phyloP scores from a whole-genome alignment of 169 alveolate genomes.

The Eimeria nieschulzi region DNA sequence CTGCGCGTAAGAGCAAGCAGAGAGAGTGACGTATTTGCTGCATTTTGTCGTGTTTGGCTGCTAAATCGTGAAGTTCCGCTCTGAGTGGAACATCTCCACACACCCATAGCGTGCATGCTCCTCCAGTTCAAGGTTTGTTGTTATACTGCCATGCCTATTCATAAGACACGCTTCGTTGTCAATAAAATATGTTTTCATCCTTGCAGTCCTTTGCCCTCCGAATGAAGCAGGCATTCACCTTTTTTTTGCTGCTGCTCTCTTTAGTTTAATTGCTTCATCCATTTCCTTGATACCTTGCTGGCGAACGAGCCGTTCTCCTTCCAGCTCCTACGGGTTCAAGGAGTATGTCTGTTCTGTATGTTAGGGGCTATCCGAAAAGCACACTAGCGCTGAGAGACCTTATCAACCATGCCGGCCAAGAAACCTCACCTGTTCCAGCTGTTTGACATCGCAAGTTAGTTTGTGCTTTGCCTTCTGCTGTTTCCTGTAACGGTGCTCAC shows the following conservation, averaged over 20 bases:
- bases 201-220: too few relatives aligned
- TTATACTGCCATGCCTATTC: too few relatives aligned
- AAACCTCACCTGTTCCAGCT: constrained; percentile 59
- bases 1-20: constrained; percentile 3
- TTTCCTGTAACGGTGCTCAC: constrained; percentile 32
- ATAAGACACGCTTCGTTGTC: too few relatives aligned
- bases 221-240: constrained; percentile 43
- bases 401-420: too few relatives aligned
- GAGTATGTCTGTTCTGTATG: neutral
- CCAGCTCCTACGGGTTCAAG: constrained; percentile 17
- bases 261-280: constrained; percentile 63
- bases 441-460: constrained; percentile 35
- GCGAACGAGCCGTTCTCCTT: constrained; percentile 64
- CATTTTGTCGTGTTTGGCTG: too few relatives aligned
- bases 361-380: neutral
- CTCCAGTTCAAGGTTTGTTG: too few relatives aligned
- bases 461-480: constrained; percentile 37
- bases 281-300: constrained; percentile 58
- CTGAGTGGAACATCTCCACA: too few relatives aligned
- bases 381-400: neutral
- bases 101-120: too few relatives aligned
- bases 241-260: constrained; percentile 67
- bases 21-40: too few relatives aligned
- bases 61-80: too few relatives aligned
- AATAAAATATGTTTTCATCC: too few relatives aligned